Conservation (phyloP, 257 asterid genomes). For the Nicotiana knightiana region DNA sequence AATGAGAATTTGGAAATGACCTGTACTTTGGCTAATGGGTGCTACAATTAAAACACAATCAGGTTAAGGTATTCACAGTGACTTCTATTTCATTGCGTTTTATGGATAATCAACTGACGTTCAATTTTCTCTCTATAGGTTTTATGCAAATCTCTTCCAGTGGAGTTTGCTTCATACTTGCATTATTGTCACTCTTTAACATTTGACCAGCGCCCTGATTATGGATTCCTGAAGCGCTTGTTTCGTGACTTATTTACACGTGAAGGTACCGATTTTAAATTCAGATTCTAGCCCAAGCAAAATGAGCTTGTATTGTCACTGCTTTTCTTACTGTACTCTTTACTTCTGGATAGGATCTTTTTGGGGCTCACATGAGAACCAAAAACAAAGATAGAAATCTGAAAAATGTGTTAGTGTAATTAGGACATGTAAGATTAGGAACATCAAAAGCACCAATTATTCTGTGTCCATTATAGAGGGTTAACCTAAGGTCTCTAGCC, state of each 20-base stretch:
- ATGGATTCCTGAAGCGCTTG: constrained; percentile 35
- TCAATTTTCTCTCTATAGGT: constrained; percentile 17
- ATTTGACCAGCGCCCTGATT: constrained; percentile 38
- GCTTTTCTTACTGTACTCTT: neutral
- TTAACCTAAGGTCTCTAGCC: neutral
- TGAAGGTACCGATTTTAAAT: constrained; percentile 18
- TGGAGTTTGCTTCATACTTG: constrained; percentile 41
- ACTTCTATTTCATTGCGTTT: neutral
- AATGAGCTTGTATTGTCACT: neutral
- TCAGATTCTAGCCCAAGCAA: constrained; percentile 3
- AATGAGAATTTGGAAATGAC: neutral
- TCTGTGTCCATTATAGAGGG: neutral
- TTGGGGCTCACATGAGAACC: neutral
- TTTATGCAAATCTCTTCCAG: constrained; percentile 34
- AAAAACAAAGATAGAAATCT: neutral
- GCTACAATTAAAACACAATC: neutral
- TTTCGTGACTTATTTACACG: constrained; percentile 31
- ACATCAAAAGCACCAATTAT: neutral
- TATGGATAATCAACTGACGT: neutral
- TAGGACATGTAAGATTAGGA: neutral
- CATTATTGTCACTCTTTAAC: constrained; percentile 37
- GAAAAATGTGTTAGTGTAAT: neutral
- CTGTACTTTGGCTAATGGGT: neutral
- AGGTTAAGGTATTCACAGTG: neutral
- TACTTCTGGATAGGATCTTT: neutral